These are phyloP conservation scores for Umbelopsis ramanniana DNA, from an alignment of 192 early-diverging fungal species.

Conservation along the genomic window DNA sequence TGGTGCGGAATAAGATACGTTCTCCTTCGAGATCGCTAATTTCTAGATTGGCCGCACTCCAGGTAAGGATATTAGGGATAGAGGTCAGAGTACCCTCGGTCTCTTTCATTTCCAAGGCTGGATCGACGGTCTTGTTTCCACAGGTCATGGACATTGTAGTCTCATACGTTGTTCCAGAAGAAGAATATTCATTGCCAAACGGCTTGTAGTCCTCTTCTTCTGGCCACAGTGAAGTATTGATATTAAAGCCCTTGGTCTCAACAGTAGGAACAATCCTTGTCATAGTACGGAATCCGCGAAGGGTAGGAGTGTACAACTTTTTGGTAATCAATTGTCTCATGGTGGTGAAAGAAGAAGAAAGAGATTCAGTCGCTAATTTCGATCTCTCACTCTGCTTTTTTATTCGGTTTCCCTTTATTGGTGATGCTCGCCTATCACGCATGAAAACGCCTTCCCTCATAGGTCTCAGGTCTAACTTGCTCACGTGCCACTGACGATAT, in stretches of 20 bases:
- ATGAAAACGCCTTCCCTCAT: too few relatives aligned
- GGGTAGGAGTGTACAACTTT: not conserved
- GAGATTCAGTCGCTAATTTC: not conserved
- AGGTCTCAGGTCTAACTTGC: too few relatives aligned
- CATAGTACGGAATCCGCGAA: constrained; percentile 1
- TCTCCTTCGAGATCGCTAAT: constrained; percentile 14
- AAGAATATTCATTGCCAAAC: constrained; percentile 24
- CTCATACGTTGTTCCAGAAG: constrained; percentile 22
- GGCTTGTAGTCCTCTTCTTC: constrained; percentile 23
- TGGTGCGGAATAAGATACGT: not conserved
- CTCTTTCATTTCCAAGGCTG: constrained; percentile 18
- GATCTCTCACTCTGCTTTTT: not conserved
- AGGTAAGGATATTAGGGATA: not conserved
- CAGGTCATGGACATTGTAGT: not conserved
- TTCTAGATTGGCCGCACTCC: constrained; percentile 7
- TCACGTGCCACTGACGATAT: too few relatives aligned
- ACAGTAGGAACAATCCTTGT: constrained; percentile 15
- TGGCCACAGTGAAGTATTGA: constrained; percentile 7
- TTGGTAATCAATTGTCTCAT: constrained; percentile 14
- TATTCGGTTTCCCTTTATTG: constrained; percentile 10
- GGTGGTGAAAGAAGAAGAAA: not conserved
- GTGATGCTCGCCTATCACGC: not conserved
- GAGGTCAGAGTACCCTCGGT: not conserved
- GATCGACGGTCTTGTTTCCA: constrained; percentile 16
- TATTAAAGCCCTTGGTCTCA: not conserved